Evolutionary conservation across 495 filamentous ascomycete species (phyloP).

Genomic region (Daldinia caldariorum): DNA sequence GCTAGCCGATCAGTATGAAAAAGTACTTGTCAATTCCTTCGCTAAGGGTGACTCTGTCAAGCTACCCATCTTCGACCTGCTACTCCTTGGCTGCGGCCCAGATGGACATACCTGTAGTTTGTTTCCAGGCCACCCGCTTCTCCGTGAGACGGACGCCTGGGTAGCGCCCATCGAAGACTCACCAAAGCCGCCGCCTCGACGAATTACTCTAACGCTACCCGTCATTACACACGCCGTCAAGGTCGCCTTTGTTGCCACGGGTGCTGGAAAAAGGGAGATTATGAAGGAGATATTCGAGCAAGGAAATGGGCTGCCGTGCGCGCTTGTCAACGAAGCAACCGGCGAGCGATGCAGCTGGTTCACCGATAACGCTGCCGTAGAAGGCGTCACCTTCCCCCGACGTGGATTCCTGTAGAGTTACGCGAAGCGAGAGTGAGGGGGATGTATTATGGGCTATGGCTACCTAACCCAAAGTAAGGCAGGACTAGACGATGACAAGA

Average conservation of each 20-base stretch:
- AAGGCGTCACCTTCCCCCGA: constrained; percentile 83
- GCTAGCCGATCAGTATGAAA: constrained; percentile 92
- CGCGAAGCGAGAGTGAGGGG: too few species aligned
- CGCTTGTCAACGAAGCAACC: constrained; percentile 82
- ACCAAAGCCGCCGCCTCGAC: constrained; percentile 89
- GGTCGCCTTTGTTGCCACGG: constrained; percentile 92
- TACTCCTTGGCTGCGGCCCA: constrained; percentile 91
- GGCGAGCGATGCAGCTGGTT: constrained; percentile 95
- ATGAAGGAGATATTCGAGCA: constrained; percentile 87
- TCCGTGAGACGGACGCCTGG: constrained; percentile 92
- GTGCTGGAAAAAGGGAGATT: constrained; percentile 87
- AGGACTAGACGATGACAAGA: neutral
- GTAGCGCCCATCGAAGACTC: constrained; percentile 89
- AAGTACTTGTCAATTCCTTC: constrained; percentile 82
- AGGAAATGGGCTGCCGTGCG: constrained; percentile 84
- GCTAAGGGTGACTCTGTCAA: constrained; percentile 87
- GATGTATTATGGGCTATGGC: constrained; percentile 1
- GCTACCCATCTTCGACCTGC: constrained; percentile 91
- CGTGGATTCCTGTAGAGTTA: constrained; percentile 52
- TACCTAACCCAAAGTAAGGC: too few species aligned
- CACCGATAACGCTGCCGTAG: constrained; percentile 81
- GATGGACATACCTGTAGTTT: constrained; percentile 98
- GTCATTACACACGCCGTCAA: constrained; percentile 84
- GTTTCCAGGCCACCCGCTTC: constrained; percentile 87
- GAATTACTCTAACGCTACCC: constrained; percentile 91